Evolutionary conservation across 192 early-diverging fungal species (phyloP).

Genomic region (Umbelopsis vinacea): DNA sequence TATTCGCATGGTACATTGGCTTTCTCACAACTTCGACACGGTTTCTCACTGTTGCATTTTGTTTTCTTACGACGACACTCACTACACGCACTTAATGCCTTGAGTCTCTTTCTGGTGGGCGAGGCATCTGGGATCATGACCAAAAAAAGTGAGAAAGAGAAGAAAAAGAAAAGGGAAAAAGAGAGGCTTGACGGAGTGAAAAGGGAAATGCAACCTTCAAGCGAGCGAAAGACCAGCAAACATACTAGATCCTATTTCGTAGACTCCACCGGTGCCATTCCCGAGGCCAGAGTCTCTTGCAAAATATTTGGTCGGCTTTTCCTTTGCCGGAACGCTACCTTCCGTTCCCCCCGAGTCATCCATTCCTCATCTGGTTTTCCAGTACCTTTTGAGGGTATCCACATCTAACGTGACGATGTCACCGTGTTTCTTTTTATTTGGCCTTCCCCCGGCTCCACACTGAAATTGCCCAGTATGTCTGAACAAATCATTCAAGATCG

Average conservation of each 20-base stretch:
- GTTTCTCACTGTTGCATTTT: conserved; percentile 36
- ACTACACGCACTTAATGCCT: conserved; percentile 30
- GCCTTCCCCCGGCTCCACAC: neutral
- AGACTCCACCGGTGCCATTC: too few relatives aligned
- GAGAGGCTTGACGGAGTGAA: neutral
- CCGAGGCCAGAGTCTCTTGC: too few relatives aligned
- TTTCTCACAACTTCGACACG: conserved; percentile 27
- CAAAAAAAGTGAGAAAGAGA: neutral
- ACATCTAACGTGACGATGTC: neutral
- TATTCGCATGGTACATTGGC: conserved; percentile 27
- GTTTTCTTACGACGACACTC: conserved; percentile 35
- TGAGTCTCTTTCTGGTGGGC: conserved; percentile 30
- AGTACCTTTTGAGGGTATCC: neutral
- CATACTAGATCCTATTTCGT: too few relatives aligned
- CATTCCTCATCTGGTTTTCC: neutral
- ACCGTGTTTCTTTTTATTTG: neutral
- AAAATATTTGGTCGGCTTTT: too few relatives aligned
- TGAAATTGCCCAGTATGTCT: conserved; percentile 5
- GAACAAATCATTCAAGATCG: neutral
- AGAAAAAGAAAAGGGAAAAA: neutral
- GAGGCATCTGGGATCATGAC: conserved; percentile 21
- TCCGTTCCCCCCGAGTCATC: conserved; percentile 3
- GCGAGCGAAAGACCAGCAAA: neutral
- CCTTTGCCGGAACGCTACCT: neutral
- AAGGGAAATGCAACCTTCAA: neutral